phyloP scores from a whole-genome alignment of 176 grass and related monocot genomes.

The Secale cereale region DNA sequence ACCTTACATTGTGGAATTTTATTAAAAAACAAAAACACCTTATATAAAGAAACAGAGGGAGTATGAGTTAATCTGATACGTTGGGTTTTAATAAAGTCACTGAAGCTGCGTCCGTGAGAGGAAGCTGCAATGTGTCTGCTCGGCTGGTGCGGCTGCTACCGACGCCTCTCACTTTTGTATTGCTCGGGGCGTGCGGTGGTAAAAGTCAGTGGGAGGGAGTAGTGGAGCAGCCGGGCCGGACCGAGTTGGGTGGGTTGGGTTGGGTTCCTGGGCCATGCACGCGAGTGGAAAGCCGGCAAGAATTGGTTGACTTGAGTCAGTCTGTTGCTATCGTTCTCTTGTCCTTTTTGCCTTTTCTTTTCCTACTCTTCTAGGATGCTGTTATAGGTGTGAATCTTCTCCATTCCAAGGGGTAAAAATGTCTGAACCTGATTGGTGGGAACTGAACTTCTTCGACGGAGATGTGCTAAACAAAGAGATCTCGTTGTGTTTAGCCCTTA shows the following conservation, averaged over 20 bases:
- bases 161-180: constrained; percentile 6
- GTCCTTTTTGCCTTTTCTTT: neutral
- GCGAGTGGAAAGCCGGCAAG: neutral
- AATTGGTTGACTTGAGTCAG: neutral
- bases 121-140: neutral
- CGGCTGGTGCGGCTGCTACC: too few relatives aligned
- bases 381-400: neutral
- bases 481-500: neutral
- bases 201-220: neutral
- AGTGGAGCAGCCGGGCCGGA: constrained; percentile 17
- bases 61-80: too few relatives aligned
- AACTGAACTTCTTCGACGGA: neutral
- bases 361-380: neutral
- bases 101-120: too few relatives aligned
- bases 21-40: too few relatives aligned
- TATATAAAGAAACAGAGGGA: too few relatives aligned
- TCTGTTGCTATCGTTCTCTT: neutral
- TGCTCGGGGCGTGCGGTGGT: neutral
- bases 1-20: too few relatives aligned
- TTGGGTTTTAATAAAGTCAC: too few relatives aligned
- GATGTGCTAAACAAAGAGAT: neutral
- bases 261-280: constrained; percentile 16
- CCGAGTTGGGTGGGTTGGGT: constrained; percentile 18
- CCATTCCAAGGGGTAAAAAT: neutral
- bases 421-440: neutral